Conservation (phyloP, 129 eudicot species). For the Chrysanthemum lavandulifolium region DNA sequence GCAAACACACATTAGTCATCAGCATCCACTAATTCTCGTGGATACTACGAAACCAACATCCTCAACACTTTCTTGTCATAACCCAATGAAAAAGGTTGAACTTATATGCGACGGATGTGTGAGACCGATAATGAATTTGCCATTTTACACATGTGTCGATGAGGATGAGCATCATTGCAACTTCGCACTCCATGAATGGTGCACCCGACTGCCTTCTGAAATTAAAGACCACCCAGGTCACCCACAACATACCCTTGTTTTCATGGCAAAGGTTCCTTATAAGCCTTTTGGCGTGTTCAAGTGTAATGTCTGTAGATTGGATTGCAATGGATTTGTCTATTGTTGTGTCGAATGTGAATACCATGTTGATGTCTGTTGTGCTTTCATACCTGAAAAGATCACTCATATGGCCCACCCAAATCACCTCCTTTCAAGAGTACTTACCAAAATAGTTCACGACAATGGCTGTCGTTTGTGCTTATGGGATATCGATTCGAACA, state of each 20-base stretch:
- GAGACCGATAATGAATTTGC: background rate
- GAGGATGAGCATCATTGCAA: background rate
- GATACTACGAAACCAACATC: background rate
- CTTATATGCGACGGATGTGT: background rate
- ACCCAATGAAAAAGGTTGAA: background rate
- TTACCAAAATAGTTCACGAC: background rate
- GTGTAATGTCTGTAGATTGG: background rate
- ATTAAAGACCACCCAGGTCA: too few relatives aligned
- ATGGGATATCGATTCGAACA: background rate
- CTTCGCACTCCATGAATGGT: slow-evolving; percentile 3
- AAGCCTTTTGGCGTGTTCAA: background rate
- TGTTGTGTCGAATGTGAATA: background rate
- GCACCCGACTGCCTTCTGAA: background rate
- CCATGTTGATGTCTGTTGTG: background rate
- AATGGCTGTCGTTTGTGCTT: background rate
- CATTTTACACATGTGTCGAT: background rate
- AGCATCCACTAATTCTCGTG: slow-evolving; percentile 4
- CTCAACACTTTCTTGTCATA: background rate
- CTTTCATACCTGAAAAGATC: background rate
- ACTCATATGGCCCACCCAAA: slow-evolving; percentile 1
- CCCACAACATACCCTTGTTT: too few relatives aligned
- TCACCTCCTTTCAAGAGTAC: background rate
- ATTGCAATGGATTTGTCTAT: slow-evolving; percentile 2
- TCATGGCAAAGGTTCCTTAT: too few relatives aligned
- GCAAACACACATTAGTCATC: background rate